Conservation (phyloP, 495 filamentous ascomycete species). For the Talaromyces adpressus region DNA sequence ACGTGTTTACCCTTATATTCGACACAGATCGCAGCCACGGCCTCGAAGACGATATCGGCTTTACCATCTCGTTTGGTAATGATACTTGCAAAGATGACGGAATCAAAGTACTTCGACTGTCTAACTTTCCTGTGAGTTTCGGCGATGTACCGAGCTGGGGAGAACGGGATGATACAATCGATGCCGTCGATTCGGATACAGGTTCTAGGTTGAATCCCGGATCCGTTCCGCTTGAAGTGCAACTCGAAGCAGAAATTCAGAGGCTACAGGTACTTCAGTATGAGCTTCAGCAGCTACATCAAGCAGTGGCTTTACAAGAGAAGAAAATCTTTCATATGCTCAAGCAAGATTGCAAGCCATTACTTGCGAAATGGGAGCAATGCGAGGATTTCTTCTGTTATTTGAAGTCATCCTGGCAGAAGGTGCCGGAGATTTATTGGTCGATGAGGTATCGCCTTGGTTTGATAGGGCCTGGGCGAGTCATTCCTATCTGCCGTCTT, state of each 20-base stretch:
- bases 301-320: conserved; percentile 4
- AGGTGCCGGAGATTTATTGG: conserved; percentile 17
- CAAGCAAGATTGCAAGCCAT: conserved; percentile 6
- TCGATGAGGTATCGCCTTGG: conserved; percentile 17
- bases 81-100: conserved; percentile 14
- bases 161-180: not conserved
- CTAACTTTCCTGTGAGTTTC: not conserved
- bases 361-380: conserved; percentile 10
- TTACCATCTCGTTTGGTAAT: conserved; percentile 40
- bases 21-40: conserved; percentile 26
- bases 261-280: conserved; percentile 7
- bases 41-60: conserved; percentile 26
- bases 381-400: conserved; percentile 12
- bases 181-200: not conserved
- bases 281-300: not conserved
- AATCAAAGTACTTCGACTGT: conserved; percentile 29
- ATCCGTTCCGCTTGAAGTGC: not conserved
- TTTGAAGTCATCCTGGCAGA: conserved; percentile 9
- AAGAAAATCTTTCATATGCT: conserved; percentile 11
- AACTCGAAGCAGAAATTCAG: not conserved
- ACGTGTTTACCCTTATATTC: conserved; percentile 40
- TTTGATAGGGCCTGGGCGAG: not conserved
- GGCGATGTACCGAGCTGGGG: not conserved
- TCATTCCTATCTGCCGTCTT: conserved; percentile 3
- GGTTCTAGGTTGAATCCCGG: not conserved